These are phyloP conservation scores for Rossbeevera mucosa DNA, from an alignment of 768 basidiomycete species.

Conservation along the genomic window DNA sequence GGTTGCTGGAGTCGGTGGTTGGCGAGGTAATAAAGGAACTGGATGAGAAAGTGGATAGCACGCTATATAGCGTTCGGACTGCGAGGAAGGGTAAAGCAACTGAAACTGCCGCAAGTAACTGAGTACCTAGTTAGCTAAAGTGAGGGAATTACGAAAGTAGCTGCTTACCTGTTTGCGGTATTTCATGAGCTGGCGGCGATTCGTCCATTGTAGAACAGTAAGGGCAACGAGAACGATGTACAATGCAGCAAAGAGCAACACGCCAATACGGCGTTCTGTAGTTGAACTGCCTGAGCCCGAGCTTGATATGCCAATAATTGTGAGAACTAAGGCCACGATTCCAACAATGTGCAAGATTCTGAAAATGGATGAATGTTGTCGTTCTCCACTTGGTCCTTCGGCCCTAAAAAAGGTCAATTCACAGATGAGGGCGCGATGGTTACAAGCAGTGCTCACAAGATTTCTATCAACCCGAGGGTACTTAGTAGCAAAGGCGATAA, in stretches of 20 bases:
- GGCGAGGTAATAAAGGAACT: conserved; percentile 32
- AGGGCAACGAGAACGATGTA: conserved; percentile 44
- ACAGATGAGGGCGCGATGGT: background rate
- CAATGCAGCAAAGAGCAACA: conserved; percentile 30
- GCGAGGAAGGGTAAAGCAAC: conserved; percentile 57
- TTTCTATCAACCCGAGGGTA: conserved; percentile 35
- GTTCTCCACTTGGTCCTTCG: conserved; percentile 24
- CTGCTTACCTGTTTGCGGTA: conserved; percentile 33
- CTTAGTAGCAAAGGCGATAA: conserved; percentile 37
- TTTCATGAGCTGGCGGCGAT: conserved; percentile 35
- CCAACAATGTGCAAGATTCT: conserved; percentile 30
- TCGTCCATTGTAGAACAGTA: conserved; percentile 48
- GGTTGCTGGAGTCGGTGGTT: conserved; percentile 18
- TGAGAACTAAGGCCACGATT: conserved; percentile 27
- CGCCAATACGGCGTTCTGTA: conserved; percentile 32
- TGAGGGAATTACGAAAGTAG: background rate
- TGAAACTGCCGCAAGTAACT: conserved; percentile 57
- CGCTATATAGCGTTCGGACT: conserved; percentile 42
- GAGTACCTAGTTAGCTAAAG: conserved; percentile 7
- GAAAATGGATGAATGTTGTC: conserved; percentile 10
- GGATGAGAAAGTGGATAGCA: conserved; percentile 55
- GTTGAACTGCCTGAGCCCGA: conserved; percentile 13
- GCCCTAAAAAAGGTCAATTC: conserved; percentile 21
- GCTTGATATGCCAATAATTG: conserved; percentile 30
- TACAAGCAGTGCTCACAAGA: conserved; percentile 27